Evolutionary conservation across 305 asterid species (phyloP).

Genomic region (Salvia sclarea): DNA sequence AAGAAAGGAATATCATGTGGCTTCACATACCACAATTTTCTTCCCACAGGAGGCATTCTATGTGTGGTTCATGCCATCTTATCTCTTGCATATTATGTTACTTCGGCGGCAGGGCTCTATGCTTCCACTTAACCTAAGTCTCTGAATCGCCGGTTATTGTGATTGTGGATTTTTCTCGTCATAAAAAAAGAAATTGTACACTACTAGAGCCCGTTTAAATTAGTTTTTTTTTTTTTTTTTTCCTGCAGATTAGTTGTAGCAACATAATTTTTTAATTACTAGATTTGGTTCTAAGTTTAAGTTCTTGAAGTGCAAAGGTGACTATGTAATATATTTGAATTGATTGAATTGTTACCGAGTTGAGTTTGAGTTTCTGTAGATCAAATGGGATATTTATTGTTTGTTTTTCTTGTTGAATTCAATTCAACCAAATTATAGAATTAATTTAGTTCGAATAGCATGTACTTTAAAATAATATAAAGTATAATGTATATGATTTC

Average conservation of each 20-base stretch:
- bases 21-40: slow-evolving; percentile 64
- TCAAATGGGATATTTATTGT: neutral
- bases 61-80: slow-evolving; percentile 67
- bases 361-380: too few relatives aligned
- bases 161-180: too few relatives aligned
- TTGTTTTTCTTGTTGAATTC: too few relatives aligned
- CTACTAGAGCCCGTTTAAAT: neutral
- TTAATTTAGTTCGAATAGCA: neutral
- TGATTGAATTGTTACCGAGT: neutral
- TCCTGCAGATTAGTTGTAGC: too few relatives aligned
- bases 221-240: too few relatives aligned
- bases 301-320: neutral
- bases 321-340: neutral
- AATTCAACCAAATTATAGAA: neutral
- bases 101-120: slow-evolving; percentile 39
- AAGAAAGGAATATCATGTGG: slow-evolving; percentile 74
- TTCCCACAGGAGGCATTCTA: slow-evolving; percentile 68
- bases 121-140: neutral
- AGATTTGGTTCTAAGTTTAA: too few relatives aligned
- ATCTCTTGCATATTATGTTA: slow-evolving; percentile 63
- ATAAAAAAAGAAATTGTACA: neutral
- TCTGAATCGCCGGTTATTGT: too few relatives aligned
- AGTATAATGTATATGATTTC: too few relatives aligned
- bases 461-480: too few relatives aligned
- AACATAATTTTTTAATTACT: too few relatives aligned